These are phyloP conservation scores for Corrigiola litoralis DNA, from an alignment of 179 eudicot species.

Conservation along the genomic window DNA sequence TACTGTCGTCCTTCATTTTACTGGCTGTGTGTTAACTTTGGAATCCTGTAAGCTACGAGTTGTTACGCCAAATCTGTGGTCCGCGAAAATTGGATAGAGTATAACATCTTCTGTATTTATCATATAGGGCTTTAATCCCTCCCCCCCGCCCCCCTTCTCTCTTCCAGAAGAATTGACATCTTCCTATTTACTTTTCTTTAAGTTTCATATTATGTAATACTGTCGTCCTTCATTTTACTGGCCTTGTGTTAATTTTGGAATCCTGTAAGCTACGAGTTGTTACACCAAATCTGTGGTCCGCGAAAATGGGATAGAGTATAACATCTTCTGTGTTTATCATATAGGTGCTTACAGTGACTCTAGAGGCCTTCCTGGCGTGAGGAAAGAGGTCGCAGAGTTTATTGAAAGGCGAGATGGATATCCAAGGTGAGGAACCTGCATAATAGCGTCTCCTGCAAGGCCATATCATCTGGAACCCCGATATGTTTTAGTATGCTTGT, in stretches of 20 bases:
- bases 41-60: neutral
- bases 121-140: no score
- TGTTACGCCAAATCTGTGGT: neutral
- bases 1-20: neutral
- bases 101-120: constrained; percentile 14
- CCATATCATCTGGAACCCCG: neutral
- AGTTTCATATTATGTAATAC: neutral
- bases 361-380: constrained; percentile 87
- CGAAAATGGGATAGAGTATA: constrained; percentile 4
- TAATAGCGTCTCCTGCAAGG: neutral
- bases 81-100: neutral
- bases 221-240: neutral
- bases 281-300: neutral
- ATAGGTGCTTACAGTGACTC: constrained; percentile 99
- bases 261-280: neutral
- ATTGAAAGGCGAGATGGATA: constrained; percentile 93
- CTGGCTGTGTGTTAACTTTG: neutral
- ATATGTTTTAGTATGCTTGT: neutral
- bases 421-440: constrained; percentile 65
- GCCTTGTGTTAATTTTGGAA: neutral
- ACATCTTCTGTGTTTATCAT: constrained; percentile 11
- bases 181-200: neutral
- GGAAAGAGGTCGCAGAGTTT: constrained; percentile 91
- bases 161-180: no score
- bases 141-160: no score